phyloP scores from a whole-genome alignment of 306 rosid genomes.

The Vigna nakashimae region DNA sequence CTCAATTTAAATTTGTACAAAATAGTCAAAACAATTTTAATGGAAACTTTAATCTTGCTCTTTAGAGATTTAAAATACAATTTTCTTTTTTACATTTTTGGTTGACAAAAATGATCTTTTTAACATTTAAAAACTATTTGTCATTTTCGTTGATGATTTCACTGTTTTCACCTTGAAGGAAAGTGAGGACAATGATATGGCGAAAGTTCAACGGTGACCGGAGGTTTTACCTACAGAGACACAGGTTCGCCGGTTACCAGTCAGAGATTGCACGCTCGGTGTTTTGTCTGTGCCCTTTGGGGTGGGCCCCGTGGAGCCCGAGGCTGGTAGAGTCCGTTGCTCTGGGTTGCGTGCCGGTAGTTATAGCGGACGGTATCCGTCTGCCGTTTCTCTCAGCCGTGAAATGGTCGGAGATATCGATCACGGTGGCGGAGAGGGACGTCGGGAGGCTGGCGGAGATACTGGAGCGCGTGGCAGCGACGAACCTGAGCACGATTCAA shows the following conservation, averaged over 20 bases:
- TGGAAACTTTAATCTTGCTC: too few relatives aligned
- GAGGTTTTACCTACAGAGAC: slow-evolving; percentile 75
- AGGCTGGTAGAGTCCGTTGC: slow-evolving; percentile 87
- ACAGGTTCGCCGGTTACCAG: slow-evolving; percentile 86
- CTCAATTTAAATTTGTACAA: background rate
- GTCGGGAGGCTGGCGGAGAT: slow-evolving; percentile 66
- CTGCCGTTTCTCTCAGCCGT: slow-evolving; percentile 71
- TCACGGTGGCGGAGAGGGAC: slow-evolving; percentile 83
- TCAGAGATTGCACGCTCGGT: slow-evolving; percentile 80
- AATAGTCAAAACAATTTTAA: too few relatives aligned
- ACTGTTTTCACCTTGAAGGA: slow-evolving; percentile 56
- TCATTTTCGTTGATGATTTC: background rate
- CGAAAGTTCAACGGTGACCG: slow-evolving; percentile 69
- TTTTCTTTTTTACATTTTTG: too few relatives aligned
- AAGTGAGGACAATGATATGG: slow-evolving; percentile 83
- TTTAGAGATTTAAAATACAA: too few relatives aligned
- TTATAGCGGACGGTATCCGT: slow-evolving; percentile 84
- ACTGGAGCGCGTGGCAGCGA: slow-evolving; percentile 79
- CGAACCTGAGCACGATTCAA: slow-evolving; percentile 71
- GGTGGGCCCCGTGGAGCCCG: slow-evolving; percentile 99
- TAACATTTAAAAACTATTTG: background rate
- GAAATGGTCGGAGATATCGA: slow-evolving; percentile 79
- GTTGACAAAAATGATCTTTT: too few relatives aligned
- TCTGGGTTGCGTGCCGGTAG: slow-evolving; percentile 88
- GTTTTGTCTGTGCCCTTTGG: slow-evolving; percentile 86